Percentiles rank a stretch among this genome's conserved stretches.
phyloP scores from a whole-genome alignment of 768 basidiomycete species.

The Thelephora ganbajun region DNA sequence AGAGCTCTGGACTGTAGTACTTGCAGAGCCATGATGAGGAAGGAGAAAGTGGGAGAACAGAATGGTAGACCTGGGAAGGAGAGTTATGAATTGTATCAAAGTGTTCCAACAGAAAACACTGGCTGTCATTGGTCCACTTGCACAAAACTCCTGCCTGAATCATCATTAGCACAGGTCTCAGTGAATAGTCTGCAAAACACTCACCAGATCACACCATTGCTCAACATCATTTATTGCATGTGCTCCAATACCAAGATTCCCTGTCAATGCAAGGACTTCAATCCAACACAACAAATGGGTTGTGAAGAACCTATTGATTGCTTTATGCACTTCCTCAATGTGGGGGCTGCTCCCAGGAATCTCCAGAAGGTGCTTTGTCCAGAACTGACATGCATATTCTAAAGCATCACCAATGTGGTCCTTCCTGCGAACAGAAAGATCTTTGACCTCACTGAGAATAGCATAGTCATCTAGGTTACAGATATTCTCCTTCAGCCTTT shows the following conservation, averaged over 20 bases:
- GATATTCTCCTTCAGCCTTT: not conserved
- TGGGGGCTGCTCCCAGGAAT: too few species aligned
- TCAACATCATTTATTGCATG: not conserved
- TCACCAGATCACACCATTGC: not conserved
- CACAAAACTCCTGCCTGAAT: too few species aligned
- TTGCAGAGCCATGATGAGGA: too few species aligned
- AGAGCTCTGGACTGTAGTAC: too few species aligned
- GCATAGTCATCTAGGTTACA: slow-evolving; percentile 2
- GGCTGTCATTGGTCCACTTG: too few species aligned
- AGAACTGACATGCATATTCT: slow-evolving; percentile 12
- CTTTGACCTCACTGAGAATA: not conserved
- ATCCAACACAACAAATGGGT: slow-evolving; percentile 12
- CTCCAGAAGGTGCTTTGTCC: slow-evolving; percentile 9
- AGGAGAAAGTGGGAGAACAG: too few species aligned
- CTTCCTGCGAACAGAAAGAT: too few species aligned
- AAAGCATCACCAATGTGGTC: slow-evolving; percentile 7
- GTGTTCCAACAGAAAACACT: too few species aligned
- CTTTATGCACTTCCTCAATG: not conserved
- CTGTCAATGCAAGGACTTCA: slow-evolving; percentile 6
- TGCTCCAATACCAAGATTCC: slow-evolving; percentile 1
- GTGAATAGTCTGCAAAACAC: too few species aligned
- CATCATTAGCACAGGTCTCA: too few species aligned
- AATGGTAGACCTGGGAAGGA: too few species aligned
- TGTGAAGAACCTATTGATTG: slow-evolving; percentile 8
- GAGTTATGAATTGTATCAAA: too few species aligned